phyloP scores from a whole-genome alignment of 352 stramenopile species.

The Thalassiosira mediterranea region DNA sequence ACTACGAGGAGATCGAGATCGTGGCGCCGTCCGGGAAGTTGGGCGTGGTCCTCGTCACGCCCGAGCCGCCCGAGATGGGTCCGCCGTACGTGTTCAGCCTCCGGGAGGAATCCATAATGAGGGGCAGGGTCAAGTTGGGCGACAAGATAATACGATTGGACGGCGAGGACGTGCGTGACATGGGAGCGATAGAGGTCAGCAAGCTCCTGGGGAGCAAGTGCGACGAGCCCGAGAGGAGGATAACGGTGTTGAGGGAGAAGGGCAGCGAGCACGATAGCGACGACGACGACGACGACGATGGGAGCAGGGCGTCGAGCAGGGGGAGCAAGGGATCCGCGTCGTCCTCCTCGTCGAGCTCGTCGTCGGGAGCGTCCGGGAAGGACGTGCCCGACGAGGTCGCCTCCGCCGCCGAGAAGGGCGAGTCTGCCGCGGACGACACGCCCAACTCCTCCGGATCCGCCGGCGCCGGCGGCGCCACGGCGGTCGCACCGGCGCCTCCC shows the following conservation, averaged over 20 bases:
- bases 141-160: slow-evolving; percentile 28
- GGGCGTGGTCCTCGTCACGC: slow-evolving; percentile 42
- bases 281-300: neutral
- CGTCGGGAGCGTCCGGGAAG: neutral
- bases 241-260: slow-evolving; percentile 67
- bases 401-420: neutral
- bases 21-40: slow-evolving; percentile 34
- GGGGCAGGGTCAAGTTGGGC: slow-evolving; percentile 9
- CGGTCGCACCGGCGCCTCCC: no score
- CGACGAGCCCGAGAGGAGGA: slow-evolving; percentile 65
- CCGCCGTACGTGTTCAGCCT: slow-evolving; percentile 24
- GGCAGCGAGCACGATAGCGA: neutral
- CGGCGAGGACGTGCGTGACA: slow-evolving; percentile 75
- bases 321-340: no score
- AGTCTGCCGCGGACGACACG: neutral
- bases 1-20: slow-evolving; percentile 8
- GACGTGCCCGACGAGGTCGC: neutral
- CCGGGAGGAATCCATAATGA: slow-evolving; percentile 21
- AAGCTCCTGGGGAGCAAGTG: slow-evolving; percentile 77
- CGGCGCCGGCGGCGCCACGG: no score
- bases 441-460: neutral
- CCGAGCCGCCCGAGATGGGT: slow-evolving; percentile 1
- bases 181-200: slow-evolving; percentile 79
- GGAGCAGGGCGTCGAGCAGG: neutral
- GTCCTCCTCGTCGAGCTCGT: neutral